phyloP scores from a whole-genome alignment of 352 stramenopile species.

The Phytophthora chlamydospora region DNA sequence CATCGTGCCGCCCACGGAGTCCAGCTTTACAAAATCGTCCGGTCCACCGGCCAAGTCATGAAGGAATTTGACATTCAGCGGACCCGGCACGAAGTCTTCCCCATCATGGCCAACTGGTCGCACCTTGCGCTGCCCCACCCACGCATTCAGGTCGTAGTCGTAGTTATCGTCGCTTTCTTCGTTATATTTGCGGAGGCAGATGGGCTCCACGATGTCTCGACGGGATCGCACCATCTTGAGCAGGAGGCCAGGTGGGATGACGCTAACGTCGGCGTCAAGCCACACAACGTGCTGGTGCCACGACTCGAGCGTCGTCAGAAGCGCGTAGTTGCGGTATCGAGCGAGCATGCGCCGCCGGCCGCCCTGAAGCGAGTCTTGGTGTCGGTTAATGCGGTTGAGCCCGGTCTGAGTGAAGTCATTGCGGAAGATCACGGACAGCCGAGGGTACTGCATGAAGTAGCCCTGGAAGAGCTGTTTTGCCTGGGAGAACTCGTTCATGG shows the following conservation, averaged over 20 bases:
- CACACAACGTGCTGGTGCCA: conserved; percentile 54
- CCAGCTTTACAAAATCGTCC: conserved; percentile 18
- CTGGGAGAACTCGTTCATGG: conserved; percentile 31
- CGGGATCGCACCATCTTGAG: conserved; percentile 40
- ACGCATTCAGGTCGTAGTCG: conserved; percentile 28
- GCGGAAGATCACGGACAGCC: conserved; percentile 41
- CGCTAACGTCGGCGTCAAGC: conserved; percentile 45
- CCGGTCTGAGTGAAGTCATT: conserved; percentile 33
- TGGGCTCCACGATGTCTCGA: conserved; percentile 26
- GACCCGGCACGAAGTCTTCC: conserved; percentile 19
- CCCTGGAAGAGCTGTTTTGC: conserved; percentile 19
- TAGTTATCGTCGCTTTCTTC: conserved; percentile 3
- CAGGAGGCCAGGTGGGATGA: conserved; percentile 31
- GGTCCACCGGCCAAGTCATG: neutral
- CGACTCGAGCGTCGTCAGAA: conserved; percentile 34
- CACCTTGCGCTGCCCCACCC: conserved; percentile 24
- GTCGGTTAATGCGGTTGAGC: conserved; percentile 37
- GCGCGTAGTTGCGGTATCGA: conserved; percentile 53
- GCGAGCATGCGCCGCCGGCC: conserved; percentile 44
- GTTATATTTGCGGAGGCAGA: conserved; percentile 9
- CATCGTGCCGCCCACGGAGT: conserved; percentile 47
- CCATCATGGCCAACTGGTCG: neutral
- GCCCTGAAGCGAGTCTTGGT: conserved; percentile 30
- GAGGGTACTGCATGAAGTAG: conserved; percentile 27
- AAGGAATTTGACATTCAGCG: conserved; percentile 16